phyloP scores from a whole-genome alignment of 805 yeast species.

The Torulaspora quercuum region DNA sequence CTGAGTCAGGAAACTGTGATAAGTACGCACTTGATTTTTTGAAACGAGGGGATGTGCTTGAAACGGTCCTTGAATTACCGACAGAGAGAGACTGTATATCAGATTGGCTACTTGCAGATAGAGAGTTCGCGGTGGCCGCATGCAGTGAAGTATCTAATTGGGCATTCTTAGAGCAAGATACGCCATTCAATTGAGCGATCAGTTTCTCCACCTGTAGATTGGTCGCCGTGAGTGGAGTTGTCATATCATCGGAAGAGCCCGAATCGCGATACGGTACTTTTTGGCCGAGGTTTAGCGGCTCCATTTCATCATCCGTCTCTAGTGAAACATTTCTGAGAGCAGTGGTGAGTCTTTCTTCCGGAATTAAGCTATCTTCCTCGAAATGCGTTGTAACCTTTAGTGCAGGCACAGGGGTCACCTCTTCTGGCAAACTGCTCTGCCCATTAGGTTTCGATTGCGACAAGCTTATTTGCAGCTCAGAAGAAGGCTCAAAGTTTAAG shows the following conservation, averaged over 20 bases:
- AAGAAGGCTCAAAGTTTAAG: slow-evolving; percentile 22
- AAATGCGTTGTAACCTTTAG: slow-evolving; percentile 9
- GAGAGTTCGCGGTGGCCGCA: slow-evolving; percentile 8
- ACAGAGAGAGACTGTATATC: slow-evolving; percentile 7
- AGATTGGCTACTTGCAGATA: slow-evolving; percentile 5
- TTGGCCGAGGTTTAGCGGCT: background rate
- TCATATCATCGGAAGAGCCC: slow-evolving; percentile 3
- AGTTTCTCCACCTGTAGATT: slow-evolving; percentile 31
- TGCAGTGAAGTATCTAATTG: slow-evolving; percentile 9
- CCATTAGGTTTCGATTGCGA: background rate
- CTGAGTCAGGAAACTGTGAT: slow-evolving; percentile 26
- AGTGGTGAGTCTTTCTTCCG: background rate
- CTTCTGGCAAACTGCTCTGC: background rate
- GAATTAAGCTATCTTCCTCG: background rate
- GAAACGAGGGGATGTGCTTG: slow-evolving; percentile 5
- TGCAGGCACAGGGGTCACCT: slow-evolving; percentile 1
- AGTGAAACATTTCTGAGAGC: background rate
- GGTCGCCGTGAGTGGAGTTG: slow-evolving; percentile 18
- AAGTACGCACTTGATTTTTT: slow-evolving; percentile 38
- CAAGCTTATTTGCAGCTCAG: slow-evolving; percentile 16
- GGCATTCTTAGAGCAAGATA: slow-evolving; percentile 28
- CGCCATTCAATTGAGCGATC: slow-evolving; percentile 32
- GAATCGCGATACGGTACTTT: background rate
- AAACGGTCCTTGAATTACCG: slow-evolving; percentile 5
- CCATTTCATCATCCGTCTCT: no score